A percentile compares a stretch with the other conserved stretches of the same genome.
phyloP scores from a whole-genome alignment of 2,329 filamentous ascomycete genomes.

The Rugonectria rugulosa region DNA sequence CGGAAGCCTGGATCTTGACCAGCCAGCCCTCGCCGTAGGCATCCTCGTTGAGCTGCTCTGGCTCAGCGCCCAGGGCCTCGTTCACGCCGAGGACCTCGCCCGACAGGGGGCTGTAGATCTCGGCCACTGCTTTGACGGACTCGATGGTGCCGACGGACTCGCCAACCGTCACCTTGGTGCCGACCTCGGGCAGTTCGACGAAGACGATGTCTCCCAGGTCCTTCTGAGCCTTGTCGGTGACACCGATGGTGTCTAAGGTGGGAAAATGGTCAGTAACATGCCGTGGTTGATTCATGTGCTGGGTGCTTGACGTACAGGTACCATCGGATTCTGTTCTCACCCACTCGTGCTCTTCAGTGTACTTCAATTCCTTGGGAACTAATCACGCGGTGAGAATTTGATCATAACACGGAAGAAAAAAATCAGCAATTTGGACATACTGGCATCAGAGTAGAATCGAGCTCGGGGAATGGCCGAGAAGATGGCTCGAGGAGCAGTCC shows the following conservation, averaged over 20 bases:
- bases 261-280: neutral
- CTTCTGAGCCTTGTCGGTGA: conserved; percentile 83
- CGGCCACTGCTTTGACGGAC: conserved; percentile 90
- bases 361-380: conserved; percentile 45
- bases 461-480: conserved; percentile 25
- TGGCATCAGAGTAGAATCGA: conserved; percentile 33
- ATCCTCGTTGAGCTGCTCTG: conserved; percentile 72
- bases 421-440: neutral
- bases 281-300: neutral
- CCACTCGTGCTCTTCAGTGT: conserved; percentile 95
- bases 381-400: neutral
- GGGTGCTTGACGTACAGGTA: conserved; percentile 47
- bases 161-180: conserved; percentile 70
- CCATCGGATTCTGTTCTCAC: conserved; percentile 75
- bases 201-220: conserved; percentile 90
- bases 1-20: conserved; percentile 75
- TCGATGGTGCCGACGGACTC: conserved; percentile 89
- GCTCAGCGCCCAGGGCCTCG: conserved; percentile 73
- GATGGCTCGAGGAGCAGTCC: conserved; percentile 24
- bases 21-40: conserved; percentile 85
- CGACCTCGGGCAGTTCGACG: conserved; percentile 80
- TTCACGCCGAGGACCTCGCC: conserved; percentile 78
- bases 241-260: conserved; percentile 70
- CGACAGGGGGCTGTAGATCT: conserved; percentile 82
- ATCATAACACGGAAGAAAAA: too few relatives aligned